Percentiles rank a stretch among this genome's conserved stretches.
These are phyloP conservation scores for Withania somnifera DNA, from an alignment of 305 asterid genomes.

Conservation along the genomic window DNA sequence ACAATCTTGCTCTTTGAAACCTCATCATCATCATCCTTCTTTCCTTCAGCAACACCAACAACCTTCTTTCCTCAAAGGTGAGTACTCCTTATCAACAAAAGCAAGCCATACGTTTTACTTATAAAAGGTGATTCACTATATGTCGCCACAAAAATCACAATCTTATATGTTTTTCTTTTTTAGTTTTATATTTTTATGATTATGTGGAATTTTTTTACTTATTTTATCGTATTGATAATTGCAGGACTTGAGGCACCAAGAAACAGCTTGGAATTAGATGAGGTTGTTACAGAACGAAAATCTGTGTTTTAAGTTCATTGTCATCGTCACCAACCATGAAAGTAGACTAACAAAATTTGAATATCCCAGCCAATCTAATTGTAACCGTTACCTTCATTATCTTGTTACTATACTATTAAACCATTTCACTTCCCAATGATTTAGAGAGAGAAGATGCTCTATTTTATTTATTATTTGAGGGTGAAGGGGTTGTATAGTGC, in stretches of 20 bases:
- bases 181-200: not conserved
- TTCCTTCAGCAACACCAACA: conserved; percentile 21
- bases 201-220: not conserved
- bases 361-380: conserved; percentile 40
- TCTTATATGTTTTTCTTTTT: not conserved
- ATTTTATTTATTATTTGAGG: not conserved
- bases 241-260: conserved; percentile 82
- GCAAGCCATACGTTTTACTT: no score
- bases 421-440: conserved; percentile 17
- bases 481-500: no score
- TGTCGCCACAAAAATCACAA: no score
- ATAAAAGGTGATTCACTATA: no score
- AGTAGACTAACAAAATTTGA: conserved; percentile 14
- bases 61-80: conserved; percentile 6
- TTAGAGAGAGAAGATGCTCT: not conserved
- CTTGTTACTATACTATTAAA: not conserved
- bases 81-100: no score
- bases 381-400: conserved; percentile 9
- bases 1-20: conserved; percentile 23
- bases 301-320: conserved; percentile 11
- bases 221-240: not conserved
- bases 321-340: conserved; percentile 20
- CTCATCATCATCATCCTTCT: conserved; percentile 5
- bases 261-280: conserved; percentile 67
- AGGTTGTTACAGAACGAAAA: conserved; percentile 10